Evolutionary conservation across 441 rosid genomes (phyloP), one percentile per base, ranked within the genome.

Genomic region (Breynia disticha): DNA sequence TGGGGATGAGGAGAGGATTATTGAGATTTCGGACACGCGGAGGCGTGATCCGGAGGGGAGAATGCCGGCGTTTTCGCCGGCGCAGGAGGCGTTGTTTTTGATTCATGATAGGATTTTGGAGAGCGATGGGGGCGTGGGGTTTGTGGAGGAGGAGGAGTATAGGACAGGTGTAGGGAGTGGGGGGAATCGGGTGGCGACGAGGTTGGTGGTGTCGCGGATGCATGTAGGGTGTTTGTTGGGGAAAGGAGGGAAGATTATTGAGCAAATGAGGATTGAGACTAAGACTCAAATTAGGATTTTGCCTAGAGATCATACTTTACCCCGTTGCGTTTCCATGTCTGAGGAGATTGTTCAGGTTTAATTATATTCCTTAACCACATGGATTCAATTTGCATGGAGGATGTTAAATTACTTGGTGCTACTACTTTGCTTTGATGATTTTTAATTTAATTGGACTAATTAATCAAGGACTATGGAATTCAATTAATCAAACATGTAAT

Each of bases 241-340:
- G 56, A 89, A 86, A 77, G 95, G 93, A 50, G 99, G 97, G 55
- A 93, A 89, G 75, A 93, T 93, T 14, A 86, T 93, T 35, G 99
- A 93, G 79, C 97, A 89, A 66, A 93, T 93, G 99, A 89, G 99
- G 73, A 81, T 83, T 46, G 97, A 86, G 61, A 93, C 99, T 11
- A 89, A 93, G 84, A 89, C 97, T 46, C 96, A 89, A 76, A 93
- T 93, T 72, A 79, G 99, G 83, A 78, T 93, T 76, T 71, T 89
- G 48, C 97, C 96, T 8, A 67, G 95, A 59, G 97, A 93, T 59
- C 81, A 67, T 75, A 64, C 79, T 15, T 70, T 93, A 53, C 99
- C 99, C 56, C 95, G 82, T 32, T 89, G 99, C 54, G 87, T 93
- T 70, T 72, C 89, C 38, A 72, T 59, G 75, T 51, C 86, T 16